phyloP scores from a whole-genome alignment of 192 early-diverging fungal genomes.

The Coemansia sp. region DNA sequence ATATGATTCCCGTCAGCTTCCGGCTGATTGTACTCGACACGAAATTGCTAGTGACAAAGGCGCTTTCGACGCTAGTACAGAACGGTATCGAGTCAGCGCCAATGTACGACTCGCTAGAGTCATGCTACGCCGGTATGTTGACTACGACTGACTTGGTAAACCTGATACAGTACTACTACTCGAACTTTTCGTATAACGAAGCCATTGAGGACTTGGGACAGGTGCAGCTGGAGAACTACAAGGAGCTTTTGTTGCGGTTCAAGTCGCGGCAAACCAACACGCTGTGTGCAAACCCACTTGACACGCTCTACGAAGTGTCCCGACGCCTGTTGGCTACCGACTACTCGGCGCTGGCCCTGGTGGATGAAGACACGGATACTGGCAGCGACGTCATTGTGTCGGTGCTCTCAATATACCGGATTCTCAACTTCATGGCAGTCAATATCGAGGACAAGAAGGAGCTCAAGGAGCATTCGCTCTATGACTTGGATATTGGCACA shows the following conservation, averaged over 20 bases:
- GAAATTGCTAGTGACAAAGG: constrained; percentile 87
- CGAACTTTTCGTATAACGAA: constrained; percentile 72
- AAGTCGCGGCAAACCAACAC: constrained; percentile 57
- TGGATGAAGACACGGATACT: constrained; percentile 78
- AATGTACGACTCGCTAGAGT: constrained; percentile 79
- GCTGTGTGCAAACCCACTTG: constrained; percentile 82
- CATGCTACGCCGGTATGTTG: constrained; percentile 92
- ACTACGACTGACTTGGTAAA: constrained; percentile 96
- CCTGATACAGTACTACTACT: constrained; percentile 91
- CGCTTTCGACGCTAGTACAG: constrained; percentile 88
- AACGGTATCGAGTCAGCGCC: constrained; percentile 95
- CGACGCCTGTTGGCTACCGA: constrained; percentile 76
- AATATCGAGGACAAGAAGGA: constrained; percentile 74
- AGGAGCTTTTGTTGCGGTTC: constrained; percentile 54
- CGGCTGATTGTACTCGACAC: constrained; percentile 92
- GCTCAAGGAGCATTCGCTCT: constrained; percentile 65
- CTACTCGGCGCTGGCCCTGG: constrained; percentile 85
- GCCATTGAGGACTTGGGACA: constrained; percentile 89
- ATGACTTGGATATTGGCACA: constrained; percentile 85
- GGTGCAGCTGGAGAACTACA: constrained; percentile 55
- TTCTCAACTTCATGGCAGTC: constrained; percentile 84
- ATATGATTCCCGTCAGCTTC: constrained; percentile 87
- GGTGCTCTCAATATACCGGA: constrained; percentile 86
- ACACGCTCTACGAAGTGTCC: constrained; percentile 86
- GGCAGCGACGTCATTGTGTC: constrained; percentile 87